Evolutionary conservation across 208 protist genomes (phyloP).

Genomic region (Trypanosomatidae sp.): DNA sequence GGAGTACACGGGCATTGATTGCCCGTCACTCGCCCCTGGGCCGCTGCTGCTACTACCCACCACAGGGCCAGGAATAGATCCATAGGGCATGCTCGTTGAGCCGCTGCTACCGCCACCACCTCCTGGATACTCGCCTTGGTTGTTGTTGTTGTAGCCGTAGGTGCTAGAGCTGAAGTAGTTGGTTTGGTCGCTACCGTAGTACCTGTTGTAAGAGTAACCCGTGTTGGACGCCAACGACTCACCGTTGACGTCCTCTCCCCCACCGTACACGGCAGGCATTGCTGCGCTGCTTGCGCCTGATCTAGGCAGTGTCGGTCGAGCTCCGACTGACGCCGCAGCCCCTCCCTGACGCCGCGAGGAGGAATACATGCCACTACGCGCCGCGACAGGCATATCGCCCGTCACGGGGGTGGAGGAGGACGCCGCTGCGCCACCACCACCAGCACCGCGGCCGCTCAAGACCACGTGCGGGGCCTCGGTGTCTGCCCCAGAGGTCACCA

Average conservation of each 20-base stretch:
- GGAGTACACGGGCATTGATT: neutral
- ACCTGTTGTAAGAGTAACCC: neutral
- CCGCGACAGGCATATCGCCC: neutral
- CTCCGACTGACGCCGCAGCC: neutral
- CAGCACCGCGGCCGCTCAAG: neutral
- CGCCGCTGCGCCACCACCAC: neutral
- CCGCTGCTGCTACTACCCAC: slow-evolving; percentile 2
- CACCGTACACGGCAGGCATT: neutral
- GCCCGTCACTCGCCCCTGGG: neutral
- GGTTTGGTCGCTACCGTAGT: neutral
- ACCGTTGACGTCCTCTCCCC: neutral
- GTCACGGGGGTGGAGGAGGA: neutral
- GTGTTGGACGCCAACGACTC: neutral
- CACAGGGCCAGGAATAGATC: neutral
- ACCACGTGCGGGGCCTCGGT: neutral
- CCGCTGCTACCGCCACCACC: slow-evolving; percentile 1
- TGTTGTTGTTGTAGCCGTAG: slow-evolving; percentile 7
- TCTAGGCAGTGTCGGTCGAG: neutral
- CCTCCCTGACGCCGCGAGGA: slow-evolving; percentile 9
- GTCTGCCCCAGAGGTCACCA: slow-evolving; percentile 9
- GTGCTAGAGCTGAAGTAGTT: neutral
- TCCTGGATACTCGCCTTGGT: slow-evolving; percentile 6
- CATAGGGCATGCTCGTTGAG: neutral
- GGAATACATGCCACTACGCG: slow-evolving; percentile 14
- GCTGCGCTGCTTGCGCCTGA: neutral